Conservation (phyloP, 805 yeast species). For the Ogataea dorogensis region DNA sequence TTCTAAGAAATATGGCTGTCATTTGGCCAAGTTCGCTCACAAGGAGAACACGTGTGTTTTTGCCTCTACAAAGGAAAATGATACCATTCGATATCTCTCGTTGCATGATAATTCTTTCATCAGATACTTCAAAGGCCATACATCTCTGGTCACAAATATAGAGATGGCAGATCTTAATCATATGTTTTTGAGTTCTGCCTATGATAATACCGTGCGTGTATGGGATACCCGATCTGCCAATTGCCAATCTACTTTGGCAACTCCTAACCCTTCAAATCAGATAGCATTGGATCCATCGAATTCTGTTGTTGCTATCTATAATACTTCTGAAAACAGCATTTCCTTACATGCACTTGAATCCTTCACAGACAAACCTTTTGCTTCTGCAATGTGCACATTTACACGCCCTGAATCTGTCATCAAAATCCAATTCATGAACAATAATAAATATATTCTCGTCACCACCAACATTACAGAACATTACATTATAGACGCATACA, state of each 20-base stretch:
- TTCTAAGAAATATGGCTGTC: slow-evolving; percentile 91
- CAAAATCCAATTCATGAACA: slow-evolving; percentile 44
- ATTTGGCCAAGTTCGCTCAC: slow-evolving; percentile 80
- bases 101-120: slow-evolving; percentile 75
- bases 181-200: slow-evolving; percentile 61
- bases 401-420: slow-evolving; percentile 9
- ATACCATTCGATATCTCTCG: slow-evolving; percentile 72
- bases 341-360: slow-evolving; percentile 61
- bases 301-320: slow-evolving; percentile 67
- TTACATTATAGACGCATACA: slow-evolving; percentile 20
- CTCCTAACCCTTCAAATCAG: slow-evolving; percentile 36
- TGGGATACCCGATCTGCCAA: slow-evolving; percentile 82
- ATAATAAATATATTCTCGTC: slow-evolving; percentile 40
- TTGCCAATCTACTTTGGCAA: slow-evolving; percentile 60
- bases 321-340: slow-evolving; percentile 43
- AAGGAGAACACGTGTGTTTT: slow-evolving; percentile 61
- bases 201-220: slow-evolving; percentile 75
- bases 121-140: slow-evolving; percentile 87
- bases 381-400: slow-evolving; percentile 39
- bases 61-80: slow-evolving; percentile 79
- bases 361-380: slow-evolving; percentile 58
- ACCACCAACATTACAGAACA: slow-evolving; percentile 23
- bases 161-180: slow-evolving; percentile 73
- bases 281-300: slow-evolving; percentile 85
- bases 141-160: slow-evolving; percentile 66